These are phyloP conservation scores for Macadamia integrifolia DNA, from an alignment of 164 flowering plant genomes.

Conservation along the genomic window DNA sequence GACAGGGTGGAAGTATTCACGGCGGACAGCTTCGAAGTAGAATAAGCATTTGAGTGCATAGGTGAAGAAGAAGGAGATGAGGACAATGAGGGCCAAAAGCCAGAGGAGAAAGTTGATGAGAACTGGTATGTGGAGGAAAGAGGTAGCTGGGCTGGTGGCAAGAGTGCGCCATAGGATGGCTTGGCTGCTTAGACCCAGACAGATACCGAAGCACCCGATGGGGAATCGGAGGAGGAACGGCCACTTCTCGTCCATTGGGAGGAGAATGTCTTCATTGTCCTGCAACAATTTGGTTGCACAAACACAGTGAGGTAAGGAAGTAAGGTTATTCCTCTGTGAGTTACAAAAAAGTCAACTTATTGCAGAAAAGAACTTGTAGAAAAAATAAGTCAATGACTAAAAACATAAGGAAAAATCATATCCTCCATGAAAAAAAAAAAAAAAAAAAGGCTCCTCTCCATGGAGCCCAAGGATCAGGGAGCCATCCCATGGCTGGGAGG, in stretches of 20 bases:
- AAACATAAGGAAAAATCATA: no score
- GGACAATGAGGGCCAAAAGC: conserved; percentile 57
- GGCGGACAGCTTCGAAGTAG: conserved; percentile 88
- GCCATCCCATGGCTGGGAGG: no score
- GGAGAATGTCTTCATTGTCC: conserved; percentile 88
- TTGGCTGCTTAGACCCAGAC: conserved; percentile 94
- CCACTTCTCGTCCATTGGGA: conserved; percentile 87
- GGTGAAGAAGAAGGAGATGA: conserved; percentile 45
- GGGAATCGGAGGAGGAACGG: conserved; percentile 97
- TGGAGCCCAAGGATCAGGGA: no score
- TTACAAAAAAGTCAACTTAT: no score
- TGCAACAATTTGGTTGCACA: conserved; percentile 15
- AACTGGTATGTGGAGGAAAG: conserved; percentile 68
- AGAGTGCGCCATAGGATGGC: conserved; percentile 80
- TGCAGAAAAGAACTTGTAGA: no score
- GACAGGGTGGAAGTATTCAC: conserved; percentile 92
- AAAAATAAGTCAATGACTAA: no score
- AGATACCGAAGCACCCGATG: conserved; percentile 81
- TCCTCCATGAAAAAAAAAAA: no score
- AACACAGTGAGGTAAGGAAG: no score
- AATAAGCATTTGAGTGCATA: conserved; percentile 68
- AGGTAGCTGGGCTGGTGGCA: conserved; percentile 66
- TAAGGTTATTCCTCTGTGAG: no score
- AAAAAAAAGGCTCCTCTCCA: no score
- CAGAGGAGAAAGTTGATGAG: conserved; percentile 65